These are phyloP conservation scores for Colletotrichum sublineola DNA, from an alignment of 2,329 filamentous ascomycete species.

Conservation along the genomic window DNA sequence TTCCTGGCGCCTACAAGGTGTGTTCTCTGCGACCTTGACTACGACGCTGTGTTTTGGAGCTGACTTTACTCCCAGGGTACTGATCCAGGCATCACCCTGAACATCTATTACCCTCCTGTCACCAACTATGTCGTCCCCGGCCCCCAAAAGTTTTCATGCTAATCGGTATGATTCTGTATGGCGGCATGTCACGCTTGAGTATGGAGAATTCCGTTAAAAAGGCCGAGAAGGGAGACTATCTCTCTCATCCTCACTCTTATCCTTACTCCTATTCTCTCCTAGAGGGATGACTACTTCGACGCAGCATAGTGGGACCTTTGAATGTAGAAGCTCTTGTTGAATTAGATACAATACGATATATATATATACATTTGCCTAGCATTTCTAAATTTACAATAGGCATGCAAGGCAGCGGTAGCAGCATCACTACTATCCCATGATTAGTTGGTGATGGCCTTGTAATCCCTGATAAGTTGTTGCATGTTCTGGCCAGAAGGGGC, in stretches of 20 bases:
- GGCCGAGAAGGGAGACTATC: too few relatives aligned
- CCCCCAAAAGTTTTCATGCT: constrained; percentile 46
- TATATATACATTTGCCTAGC: neutral
- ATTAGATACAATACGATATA: neutral
- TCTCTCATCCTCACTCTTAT: too few relatives aligned
- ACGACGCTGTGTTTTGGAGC: too few relatives aligned
- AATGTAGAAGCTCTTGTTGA: neutral
- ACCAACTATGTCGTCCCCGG: constrained; percentile 48
- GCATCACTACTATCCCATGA: neutral
- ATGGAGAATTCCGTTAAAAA: neutral
- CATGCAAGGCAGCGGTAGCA: neutral
- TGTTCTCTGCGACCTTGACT: neutral
- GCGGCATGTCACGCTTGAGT: neutral
- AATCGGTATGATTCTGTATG: neutral
- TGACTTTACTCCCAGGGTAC: constrained; percentile 24
- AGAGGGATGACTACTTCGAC: too few relatives aligned
- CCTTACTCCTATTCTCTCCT: too few relatives aligned
- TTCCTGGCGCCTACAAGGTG: constrained; percentile 56
- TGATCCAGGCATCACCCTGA: constrained; percentile 55
- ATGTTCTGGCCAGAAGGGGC: neutral
- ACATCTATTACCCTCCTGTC: constrained; percentile 52
- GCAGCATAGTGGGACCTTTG: too few relatives aligned
- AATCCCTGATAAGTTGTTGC: neutral
- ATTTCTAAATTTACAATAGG: neutral
- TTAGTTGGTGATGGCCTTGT: neutral